These are phyloP conservation scores for Perkinsus chesapeaki DNA, from an alignment of 169 alveolate species.

Conservation along the genomic window DNA sequence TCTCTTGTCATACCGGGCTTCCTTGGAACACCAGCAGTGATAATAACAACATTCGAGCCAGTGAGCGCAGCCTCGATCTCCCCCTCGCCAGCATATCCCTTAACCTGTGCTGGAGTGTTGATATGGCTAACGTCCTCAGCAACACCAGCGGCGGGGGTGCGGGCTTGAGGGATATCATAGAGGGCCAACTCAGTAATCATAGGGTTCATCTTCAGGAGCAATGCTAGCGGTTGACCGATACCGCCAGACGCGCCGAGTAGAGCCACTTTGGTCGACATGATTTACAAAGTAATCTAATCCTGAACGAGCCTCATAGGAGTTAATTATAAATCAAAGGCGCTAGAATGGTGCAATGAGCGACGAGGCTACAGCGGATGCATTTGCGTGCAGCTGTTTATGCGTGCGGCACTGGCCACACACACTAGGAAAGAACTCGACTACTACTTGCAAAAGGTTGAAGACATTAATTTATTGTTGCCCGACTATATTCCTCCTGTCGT, in stretches of 20 bases:
- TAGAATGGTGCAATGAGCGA: no score
- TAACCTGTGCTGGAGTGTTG: neutral
- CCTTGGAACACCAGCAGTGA: conserved; percentile 45
- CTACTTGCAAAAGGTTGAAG: no score
- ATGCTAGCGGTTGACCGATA: conserved; percentile 11
- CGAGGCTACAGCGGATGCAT: no score
- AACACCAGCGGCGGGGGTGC: neutral
- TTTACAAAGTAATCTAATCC: neutral
- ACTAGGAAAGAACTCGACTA: no score
- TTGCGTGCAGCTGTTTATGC: no score
- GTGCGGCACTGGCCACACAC: no score
- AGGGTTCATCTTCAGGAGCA: conserved; percentile 4
- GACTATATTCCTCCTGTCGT: no score
- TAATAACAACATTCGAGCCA: conserved; percentile 42
- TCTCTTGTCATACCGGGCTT: conserved; percentile 47
- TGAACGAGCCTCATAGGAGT: neutral
- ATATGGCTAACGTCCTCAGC: conserved; percentile 5
- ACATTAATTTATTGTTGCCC: no score
- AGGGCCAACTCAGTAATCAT: neutral
- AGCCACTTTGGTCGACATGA: neutral
- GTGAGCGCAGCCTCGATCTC: conserved; percentile 29
- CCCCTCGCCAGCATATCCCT: neutral
- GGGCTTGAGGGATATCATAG: conserved; percentile 2
- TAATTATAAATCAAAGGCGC: neutral
- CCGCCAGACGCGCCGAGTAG: conserved; percentile 12